These are phyloP conservation scores for Candida sanyiensis DNA, from an alignment of 805 yeast species.

Conservation along the genomic window DNA sequence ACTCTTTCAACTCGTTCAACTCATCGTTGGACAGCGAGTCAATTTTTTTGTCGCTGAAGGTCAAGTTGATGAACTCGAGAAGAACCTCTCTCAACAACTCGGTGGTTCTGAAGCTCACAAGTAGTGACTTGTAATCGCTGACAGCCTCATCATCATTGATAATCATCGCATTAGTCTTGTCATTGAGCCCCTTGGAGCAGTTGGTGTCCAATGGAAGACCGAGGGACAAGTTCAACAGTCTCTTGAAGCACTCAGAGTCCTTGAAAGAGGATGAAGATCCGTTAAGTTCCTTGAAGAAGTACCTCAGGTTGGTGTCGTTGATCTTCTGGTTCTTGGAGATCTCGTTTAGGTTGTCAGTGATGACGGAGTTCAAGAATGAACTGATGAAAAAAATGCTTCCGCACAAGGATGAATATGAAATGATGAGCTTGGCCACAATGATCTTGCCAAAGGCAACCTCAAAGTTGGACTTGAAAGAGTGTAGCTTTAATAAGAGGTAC, in stretches of 20 bases:
- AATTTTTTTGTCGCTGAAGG: constrained; percentile 17
- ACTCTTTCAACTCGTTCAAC: constrained; percentile 21
- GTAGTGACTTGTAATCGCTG: constrained; percentile 20
- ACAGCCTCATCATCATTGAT: constrained; percentile 21
- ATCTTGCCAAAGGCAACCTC: constrained; percentile 25
- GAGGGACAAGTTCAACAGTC: constrained; percentile 22
- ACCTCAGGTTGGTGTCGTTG: constrained; percentile 19
- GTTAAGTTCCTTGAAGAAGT: constrained; percentile 23
- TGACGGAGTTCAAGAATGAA: constrained; percentile 12
- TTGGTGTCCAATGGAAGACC: constrained; percentile 16
- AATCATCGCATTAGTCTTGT: constrained; percentile 22
- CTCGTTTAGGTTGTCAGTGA: constrained; percentile 15
- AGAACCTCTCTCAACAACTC: constrained; percentile 26
- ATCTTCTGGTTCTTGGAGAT: constrained; percentile 22
- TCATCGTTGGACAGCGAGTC: constrained; percentile 19
- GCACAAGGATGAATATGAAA: constrained; percentile 18
- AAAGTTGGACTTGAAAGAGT: constrained; percentile 18
- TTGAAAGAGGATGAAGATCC: constrained; percentile 9
- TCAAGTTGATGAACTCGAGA: constrained; percentile 23
- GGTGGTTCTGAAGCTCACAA: constrained; percentile 26
- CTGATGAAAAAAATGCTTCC: constrained; percentile 10
- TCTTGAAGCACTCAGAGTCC: constrained; percentile 20
- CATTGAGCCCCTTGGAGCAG: constrained; percentile 23
- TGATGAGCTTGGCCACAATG: constrained; percentile 18
- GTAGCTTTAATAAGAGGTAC: constrained; percentile 17